Evolutionary conservation across 495 filamentous ascomycete species (phyloP), one percentile per base, ranked within the genome.

Genomic region (Trichoderma asperelloides): DNA sequence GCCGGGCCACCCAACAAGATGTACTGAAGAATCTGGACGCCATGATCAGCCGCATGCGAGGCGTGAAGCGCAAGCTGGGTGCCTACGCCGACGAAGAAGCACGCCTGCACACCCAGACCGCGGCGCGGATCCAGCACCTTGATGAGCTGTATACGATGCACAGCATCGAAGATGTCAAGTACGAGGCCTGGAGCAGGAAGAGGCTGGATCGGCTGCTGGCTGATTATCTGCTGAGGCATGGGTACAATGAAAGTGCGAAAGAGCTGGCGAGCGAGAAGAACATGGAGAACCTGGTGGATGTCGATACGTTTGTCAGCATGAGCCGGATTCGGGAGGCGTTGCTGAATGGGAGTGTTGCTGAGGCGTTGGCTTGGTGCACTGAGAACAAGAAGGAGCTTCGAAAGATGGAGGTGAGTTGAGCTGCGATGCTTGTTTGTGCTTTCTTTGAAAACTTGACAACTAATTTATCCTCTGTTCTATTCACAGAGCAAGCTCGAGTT

Each of bases 371-470:
- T 23, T 98, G 95, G 95, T 98, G 94, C 77, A 83, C 78, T 40
- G 95, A 98, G 73, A 96, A 97, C 74, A 94, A 92, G 77, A 88
- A 91, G 64, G 88, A 89, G 62, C 78, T 98, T 64, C 89, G 92
- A 71, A 93, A 91, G 79, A 88, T 90, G 76, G 86, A 90, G 74
- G 92, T 93, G 76, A 67, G 86, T 77, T 47, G 30, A 12, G 41
- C 41, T 11, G 16, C 13, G 11, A 45, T 18, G 12, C 41, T 18
- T 16, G 0, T 1, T 16, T 45, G n/a, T n/a, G n/a, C 9, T 18
- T 9, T n/a, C 47, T 47, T 23, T 23, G 62, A 11, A 40, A 27
- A 16, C 66, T 23, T 65, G 62, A 74, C 82, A 68, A 83, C 67
- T 21, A 41, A 25, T 33, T 0, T n/a, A 69, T 33, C 33, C 0